Conservation (phyloP, 495 filamentous ascomycete genomes). For the Aspergillus sparsus region DNA sequence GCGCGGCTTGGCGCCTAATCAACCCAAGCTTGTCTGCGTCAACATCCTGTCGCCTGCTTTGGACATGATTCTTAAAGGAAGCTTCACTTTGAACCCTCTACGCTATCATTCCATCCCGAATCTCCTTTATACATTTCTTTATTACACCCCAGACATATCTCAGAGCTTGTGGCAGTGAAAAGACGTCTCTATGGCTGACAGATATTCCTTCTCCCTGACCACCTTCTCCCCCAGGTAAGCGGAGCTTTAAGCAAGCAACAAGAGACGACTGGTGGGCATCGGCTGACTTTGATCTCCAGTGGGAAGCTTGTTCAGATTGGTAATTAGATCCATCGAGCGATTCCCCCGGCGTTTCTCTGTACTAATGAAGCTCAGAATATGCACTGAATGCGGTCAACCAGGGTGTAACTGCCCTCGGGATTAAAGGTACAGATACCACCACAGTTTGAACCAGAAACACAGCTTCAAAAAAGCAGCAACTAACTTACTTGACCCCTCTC, state of each 20-base stretch:
- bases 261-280: slow-evolving; percentile 9
- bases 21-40: slow-evolving; percentile 37
- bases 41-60: slow-evolving; percentile 36
- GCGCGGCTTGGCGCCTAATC: slow-evolving; percentile 24
- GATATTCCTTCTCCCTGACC: slow-evolving; percentile 99
- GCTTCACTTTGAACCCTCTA: slow-evolving; percentile 21
- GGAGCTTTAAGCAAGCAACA: slow-evolving; percentile 20
- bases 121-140: slow-evolving; percentile 21
- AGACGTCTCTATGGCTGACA: slow-evolving; percentile 75
- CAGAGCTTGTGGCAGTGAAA: slow-evolving; percentile 22
- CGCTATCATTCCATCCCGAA: slow-evolving; percentile 16
- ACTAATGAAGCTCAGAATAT: slow-evolving; percentile 72
- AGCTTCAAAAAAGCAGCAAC: slow-evolving; percentile 12
- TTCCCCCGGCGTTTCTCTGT: background rate
- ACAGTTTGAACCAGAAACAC: background rate
- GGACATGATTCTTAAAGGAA: slow-evolving; percentile 18
- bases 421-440: slow-evolving; percentile 70
- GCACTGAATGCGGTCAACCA: slow-evolving; percentile 98
- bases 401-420: slow-evolving; percentile 95
- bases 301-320: slow-evolving; percentile 84
- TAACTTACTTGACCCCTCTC: slow-evolving; percentile 2
- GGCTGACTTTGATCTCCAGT: slow-evolving; percentile 60
- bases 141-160: slow-evolving; percentile 2
- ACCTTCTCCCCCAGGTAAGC: slow-evolving; percentile 98
- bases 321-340: slow-evolving; percentile 31